Percentiles rank a stretch among this genome's conserved stretches.
phyloP scores from a whole-genome alignment of 108 stramenopile genomes.

The Fragilaria radians region DNA sequence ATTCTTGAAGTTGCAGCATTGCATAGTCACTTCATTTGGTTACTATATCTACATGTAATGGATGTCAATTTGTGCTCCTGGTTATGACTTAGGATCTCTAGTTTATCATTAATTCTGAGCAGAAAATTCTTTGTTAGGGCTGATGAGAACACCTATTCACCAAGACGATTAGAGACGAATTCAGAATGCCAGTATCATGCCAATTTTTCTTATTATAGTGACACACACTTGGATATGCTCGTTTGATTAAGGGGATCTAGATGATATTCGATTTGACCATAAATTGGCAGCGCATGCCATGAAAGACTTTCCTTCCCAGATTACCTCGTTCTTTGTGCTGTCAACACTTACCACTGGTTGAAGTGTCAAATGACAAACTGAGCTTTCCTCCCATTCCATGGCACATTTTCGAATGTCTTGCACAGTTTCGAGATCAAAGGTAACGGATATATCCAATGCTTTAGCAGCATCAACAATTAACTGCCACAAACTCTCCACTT shows the following conservation, averaged over 20 bases:
- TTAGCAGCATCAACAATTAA: slow-evolving; percentile 14
- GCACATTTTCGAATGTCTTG: slow-evolving; percentile 26
- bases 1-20: too few species aligned
- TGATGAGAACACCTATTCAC: too few species aligned
- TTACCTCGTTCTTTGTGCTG: slow-evolving; percentile 28
- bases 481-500: slow-evolving; percentile 44
- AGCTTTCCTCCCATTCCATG: background rate
- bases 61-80: too few species aligned
- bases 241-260: background rate
- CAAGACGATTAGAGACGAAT: too few species aligned
- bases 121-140: too few species aligned
- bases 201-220: too few species aligned
- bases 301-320: slow-evolving; percentile 42
- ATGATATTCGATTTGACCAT: slow-evolving; percentile 32
- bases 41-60: too few species aligned
- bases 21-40: too few species aligned
- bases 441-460: slow-evolving; percentile 9
- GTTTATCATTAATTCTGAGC: too few species aligned
- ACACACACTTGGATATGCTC: too few species aligned
- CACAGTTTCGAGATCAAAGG: slow-evolving; percentile 17
- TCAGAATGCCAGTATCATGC: too few species aligned
- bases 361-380: slow-evolving; percentile 55
- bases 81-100: too few species aligned
- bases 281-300: slow-evolving; percentile 73
- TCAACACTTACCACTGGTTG: slow-evolving; percentile 31